These are phyloP conservation scores for Penicillium digitatum DNA, from an alignment of 2,329 filamentous ascomycete species.

Conservation along the genomic window DNA sequence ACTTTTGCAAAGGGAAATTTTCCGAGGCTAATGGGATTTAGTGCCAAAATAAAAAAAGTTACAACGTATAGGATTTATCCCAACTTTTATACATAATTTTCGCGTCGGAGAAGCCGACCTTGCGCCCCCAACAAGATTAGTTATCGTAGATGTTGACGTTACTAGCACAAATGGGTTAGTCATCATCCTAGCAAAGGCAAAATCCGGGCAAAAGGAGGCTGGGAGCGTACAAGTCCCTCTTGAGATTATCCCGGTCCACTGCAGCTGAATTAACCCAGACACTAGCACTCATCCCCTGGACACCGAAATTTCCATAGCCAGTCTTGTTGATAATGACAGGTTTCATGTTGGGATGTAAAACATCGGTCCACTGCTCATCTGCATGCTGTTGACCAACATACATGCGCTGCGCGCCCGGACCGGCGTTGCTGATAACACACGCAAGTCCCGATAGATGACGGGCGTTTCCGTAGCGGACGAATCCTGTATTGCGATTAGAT, in stretches of 20 bases:
- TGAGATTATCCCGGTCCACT: constrained; percentile 1
- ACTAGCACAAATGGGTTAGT: constrained; percentile 1
- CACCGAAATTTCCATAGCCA: constrained; percentile 58
- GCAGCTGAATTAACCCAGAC: constrained; percentile 60
- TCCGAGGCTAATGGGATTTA: too few species aligned
- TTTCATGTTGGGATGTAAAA: constrained; percentile 52
- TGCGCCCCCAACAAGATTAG: not conserved
- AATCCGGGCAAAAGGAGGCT: not conserved
- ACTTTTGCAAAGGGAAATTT: too few species aligned
- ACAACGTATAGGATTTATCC: not conserved
- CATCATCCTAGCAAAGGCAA: not conserved
- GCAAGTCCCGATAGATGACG: constrained; percentile 51
- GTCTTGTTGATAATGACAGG: constrained; percentile 56
- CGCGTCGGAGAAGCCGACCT: not conserved
- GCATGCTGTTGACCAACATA: constrained; percentile 56
- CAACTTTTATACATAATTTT: not conserved
- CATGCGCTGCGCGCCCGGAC: constrained; percentile 54
- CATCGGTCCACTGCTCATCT: constrained; percentile 61
- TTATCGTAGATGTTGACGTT: constrained; percentile 13
- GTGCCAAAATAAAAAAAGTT: too few species aligned
- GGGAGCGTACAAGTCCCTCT: constrained; percentile 13
- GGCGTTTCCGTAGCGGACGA: constrained; percentile 50
- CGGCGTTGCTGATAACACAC: constrained; percentile 54
- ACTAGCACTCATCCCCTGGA: constrained; percentile 52
- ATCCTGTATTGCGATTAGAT: constrained; percentile 35